Percentiles rank a stretch among this genome's conserved stretches.
Conservation (phyloP, 1,139 yeast genomes). For the Magnusiomyces suaveolens region DNA sequence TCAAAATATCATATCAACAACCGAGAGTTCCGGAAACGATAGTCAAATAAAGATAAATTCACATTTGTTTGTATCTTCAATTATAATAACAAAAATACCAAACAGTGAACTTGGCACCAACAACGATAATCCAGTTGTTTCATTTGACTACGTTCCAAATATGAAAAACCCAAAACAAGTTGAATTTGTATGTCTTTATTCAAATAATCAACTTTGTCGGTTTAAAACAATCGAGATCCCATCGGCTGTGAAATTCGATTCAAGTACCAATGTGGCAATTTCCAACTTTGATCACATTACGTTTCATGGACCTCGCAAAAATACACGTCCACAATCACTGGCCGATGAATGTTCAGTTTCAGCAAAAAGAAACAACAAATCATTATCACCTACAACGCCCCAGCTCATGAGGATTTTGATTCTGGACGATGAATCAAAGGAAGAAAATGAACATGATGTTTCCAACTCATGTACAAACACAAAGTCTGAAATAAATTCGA, state of each 20-base stretch:
- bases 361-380: neutral
- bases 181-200: slow-evolving; percentile 77
- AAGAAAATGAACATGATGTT: neutral
- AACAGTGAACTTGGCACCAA: neutral
- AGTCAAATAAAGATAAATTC: slow-evolving; percentile 1
- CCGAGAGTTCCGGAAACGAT: slow-evolving; percentile 4
- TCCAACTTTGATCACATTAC: slow-evolving; percentile 52
- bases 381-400: neutral
- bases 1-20: slow-evolving; percentile 7
- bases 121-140: slow-evolving; percentile 40
- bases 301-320: slow-evolving; percentile 19
- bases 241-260: slow-evolving; percentile 54
- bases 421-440: neutral
- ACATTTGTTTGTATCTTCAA: slow-evolving; percentile 64
- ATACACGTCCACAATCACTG: neutral
- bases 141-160: slow-evolving; percentile 74
- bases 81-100: slow-evolving; percentile 57
- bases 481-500: neutral
- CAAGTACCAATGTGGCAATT: slow-evolving; percentile 59
- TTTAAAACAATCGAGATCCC: slow-evolving; percentile 69
- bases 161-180: slow-evolving; percentile 35
- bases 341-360: neutral
- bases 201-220: slow-evolving; percentile 75
- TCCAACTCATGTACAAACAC: neutral
- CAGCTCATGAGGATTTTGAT: neutral